Base-by-base conservation (phyloP, 768 basidiomycete genomes). In the Phlebiopsis flavidoalba region DNA sequence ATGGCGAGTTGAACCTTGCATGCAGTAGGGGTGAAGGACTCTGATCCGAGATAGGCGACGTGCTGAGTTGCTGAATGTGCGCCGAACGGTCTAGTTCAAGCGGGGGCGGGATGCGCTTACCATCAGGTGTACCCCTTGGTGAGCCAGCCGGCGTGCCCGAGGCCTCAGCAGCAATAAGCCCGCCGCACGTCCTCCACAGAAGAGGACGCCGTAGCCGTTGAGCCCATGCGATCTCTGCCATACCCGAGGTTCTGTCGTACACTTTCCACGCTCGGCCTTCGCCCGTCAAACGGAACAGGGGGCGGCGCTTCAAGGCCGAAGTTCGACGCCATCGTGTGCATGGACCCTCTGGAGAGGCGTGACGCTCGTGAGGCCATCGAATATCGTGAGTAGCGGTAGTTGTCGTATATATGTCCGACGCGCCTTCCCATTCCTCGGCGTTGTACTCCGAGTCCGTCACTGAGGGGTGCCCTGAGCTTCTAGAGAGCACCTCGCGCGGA, bases 351-450 rank as follows among this genome's bases (percentile, higher is more conserved):
- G 43, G 77, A 76, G 22, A 69, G 69, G 33, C 72, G 48, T 17
- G 75, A 77, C 69, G 76, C 63, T 69, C 70, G 74, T 53, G 76
- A 76, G 1, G 76, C 76, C 58, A 83, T 74, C 0, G 86, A 88
- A 56, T 78, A 79, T 5, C 85, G 75, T 19, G 88, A 88, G 63
- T 90, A 90, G 22, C 87, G 80, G 68, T 92, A 92, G 62, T 89
- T 83, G 70, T 92, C 90, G 63, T 92, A 92, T 31, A 31, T 54
- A 92, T 90, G 64, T 90, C 87, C 1, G 78, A 79, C 8, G 81
- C 84, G 22, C 83, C 83, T 57, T 90, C 89, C 83, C 88, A 89
- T 57, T 86, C 76, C 33, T 77, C 76, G 0, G 74, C 74, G 22
- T 60, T 64, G 46, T 67, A 66, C 37, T 66, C 69, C 26, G 72